Evolutionary conservation across 1,139 yeast species (phyloP), one percentile per base, ranked within the genome.

Genomic region (Magnusiomyces suaveolens): DNA sequence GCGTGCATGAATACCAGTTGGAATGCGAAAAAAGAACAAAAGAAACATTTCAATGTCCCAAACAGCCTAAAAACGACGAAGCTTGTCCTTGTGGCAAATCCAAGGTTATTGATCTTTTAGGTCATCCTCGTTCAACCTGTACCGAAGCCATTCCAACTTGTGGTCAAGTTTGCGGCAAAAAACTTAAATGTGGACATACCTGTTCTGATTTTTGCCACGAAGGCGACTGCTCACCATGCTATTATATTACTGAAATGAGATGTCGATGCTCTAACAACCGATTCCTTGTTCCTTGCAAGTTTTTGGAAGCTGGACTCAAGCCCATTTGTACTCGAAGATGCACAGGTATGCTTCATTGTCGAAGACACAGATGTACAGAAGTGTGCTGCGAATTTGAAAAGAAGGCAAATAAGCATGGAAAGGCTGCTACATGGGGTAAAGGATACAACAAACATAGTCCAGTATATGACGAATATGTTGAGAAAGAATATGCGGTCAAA

Each of bases 71-170:
- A 14, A 63, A 70, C 1, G 68, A 82, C 26, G 79, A 74, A 25
- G 77, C 81, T 0, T 89, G 97, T 68, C 85, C 85, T 44, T 89
- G 97, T 75, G 96, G 96, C 1, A 77, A 78, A 62, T 70, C 75
- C 1, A 59, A 63, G 1, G 70, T 81, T 3, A 60, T 62, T 1
- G 73, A 70, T 3, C 57, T 75, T 8, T 61, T 70, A n/a, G 72
- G 73, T 2, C 62, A 74, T 62, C 68, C 76, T 4, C 75, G 97
- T 61, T 63, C 64, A 0, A 71, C 76, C 36, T 87, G 96, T 53
- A 48, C 85, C 1, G 95, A 86, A 61, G 84, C 87, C 0, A 77
- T 87, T 46, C 89, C 92, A 1, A 81, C 81, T 23, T 87, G 96
- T 72, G 82, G 75, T 10, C 65, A 75, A n/a, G 69, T 69, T 0